These are phyloP conservation scores for Lentinus polychrous DNA, from an alignment of 1,284 basidiomycete species.

Conservation along the genomic window DNA sequence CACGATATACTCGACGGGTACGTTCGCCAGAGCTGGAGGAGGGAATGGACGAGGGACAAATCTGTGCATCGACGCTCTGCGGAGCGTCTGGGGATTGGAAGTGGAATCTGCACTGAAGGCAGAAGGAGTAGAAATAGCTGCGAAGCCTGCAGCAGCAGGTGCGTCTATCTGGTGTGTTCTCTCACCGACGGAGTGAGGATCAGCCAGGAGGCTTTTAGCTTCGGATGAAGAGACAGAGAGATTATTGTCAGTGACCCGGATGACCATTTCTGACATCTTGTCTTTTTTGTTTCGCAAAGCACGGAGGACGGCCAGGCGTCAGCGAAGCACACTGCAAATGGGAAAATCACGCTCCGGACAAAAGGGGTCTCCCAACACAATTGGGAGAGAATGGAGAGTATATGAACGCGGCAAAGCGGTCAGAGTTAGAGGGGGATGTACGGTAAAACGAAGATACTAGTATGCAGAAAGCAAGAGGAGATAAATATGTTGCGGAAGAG, in stretches of 20 bases:
- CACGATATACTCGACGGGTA: slow-evolving; percentile 64
- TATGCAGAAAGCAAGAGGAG: neutral
- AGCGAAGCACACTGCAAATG: slow-evolving; percentile 1
- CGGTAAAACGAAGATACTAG: neutral
- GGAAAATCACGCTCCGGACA: slow-evolving; percentile 4
- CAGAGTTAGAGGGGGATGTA: slow-evolving; percentile 2
- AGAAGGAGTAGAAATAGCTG: slow-evolving; percentile 1
- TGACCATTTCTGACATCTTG: slow-evolving; percentile 3
- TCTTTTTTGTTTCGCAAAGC: slow-evolving; percentile 4
- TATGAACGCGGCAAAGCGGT: neutral
- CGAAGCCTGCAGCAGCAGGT: neutral
- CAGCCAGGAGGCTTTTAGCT: slow-evolving; percentile 1
- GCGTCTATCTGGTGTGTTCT: neutral
- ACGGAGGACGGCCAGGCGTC: neutral
- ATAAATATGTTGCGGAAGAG: neutral
- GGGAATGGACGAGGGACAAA: slow-evolving; percentile 54
- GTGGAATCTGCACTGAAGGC: neutral
- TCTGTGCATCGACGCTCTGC: slow-evolving; percentile 16
- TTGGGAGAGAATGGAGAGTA: slow-evolving; percentile 1
- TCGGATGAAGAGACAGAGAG: neutral
- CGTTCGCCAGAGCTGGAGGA: slow-evolving; percentile 51
- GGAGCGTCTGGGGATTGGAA: slow-evolving; percentile 22
- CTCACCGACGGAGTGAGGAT: neutral
- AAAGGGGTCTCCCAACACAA: slow-evolving; percentile 2
- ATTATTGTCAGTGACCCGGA: slow-evolving; percentile 5